Conservation (phyloP, 345 rosid species). For the Rhizophora apiculata region DNA sequence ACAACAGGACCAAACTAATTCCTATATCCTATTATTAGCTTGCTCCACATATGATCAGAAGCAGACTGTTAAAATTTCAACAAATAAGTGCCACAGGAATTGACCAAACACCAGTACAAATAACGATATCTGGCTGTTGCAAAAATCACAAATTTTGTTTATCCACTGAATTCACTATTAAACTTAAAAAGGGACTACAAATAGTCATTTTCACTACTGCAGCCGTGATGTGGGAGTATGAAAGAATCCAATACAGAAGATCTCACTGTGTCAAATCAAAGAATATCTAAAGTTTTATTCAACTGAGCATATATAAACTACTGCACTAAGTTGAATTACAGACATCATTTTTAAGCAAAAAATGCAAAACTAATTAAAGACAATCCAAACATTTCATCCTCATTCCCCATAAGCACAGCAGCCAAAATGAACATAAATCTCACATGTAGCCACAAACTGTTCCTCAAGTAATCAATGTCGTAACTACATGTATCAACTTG, state of each 20-base stretch:
- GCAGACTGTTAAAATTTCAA: too few species aligned
- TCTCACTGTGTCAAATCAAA: background rate
- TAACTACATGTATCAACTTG: too few species aligned
- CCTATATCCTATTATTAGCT: too few species aligned
- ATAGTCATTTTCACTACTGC: too few species aligned
- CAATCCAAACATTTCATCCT: background rate
- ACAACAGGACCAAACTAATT: too few species aligned
- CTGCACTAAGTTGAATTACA: background rate
- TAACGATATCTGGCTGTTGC: too few species aligned
- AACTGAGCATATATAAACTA: background rate
- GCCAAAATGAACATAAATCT: background rate
- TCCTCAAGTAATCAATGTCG: background rate
- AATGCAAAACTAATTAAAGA: background rate
- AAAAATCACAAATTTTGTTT: too few species aligned
- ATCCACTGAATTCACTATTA: too few species aligned
- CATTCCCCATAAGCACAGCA: background rate
- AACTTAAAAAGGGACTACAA: too few species aligned
- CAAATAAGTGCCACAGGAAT: too few species aligned
- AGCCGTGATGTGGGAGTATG: background rate
- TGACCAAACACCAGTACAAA: too few species aligned
- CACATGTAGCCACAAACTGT: background rate
- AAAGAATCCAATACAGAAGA: background rate
- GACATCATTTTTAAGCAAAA: background rate
- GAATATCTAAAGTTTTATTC: background rate
- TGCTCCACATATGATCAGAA: too few species aligned